Evolutionary conservation across 306 rosid genomes (phyloP).

Genomic region (Lotus japonicus): DNA sequence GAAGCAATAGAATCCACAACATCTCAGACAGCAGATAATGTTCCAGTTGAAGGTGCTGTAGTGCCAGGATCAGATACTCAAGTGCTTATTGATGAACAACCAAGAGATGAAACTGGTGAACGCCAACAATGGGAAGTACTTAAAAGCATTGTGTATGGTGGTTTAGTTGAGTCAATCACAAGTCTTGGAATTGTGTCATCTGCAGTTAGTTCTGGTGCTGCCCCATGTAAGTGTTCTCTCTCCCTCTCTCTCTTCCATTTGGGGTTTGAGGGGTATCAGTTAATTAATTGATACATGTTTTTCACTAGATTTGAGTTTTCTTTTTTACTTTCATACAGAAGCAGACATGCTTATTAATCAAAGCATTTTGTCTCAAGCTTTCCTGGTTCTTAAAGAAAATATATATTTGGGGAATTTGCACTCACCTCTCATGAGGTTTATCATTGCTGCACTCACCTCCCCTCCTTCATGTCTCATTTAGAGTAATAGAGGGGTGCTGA

Average conservation of each 20-base stretch:
- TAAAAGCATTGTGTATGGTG: slow-evolving; percentile 71
- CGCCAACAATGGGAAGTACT: slow-evolving; percentile 40
- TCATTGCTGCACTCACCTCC: no score
- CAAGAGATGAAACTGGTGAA: slow-evolving; percentile 16
- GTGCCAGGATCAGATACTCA: neutral
- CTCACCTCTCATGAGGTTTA: no score
- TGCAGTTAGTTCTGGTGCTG: slow-evolving; percentile 59
- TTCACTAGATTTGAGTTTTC: neutral
- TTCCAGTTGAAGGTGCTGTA: slow-evolving; percentile 4
- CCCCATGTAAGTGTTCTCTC: slow-evolving; percentile 42
- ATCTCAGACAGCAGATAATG: slow-evolving; percentile 9
- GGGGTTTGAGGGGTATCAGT: neutral
- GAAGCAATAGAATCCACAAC: slow-evolving; percentile 2
- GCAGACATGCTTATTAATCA: neutral
- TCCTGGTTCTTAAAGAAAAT: no score
- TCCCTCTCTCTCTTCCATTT: neutral
- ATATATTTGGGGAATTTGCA: no score
- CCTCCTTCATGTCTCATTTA: no score
- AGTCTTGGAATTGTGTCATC: slow-evolving; percentile 81
- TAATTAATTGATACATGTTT: neutral
- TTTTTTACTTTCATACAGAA: neutral
- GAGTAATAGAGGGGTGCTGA: no score
- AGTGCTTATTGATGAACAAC: slow-evolving; percentile 1
- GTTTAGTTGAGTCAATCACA: slow-evolving; percentile 63
- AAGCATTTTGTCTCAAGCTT: neutral